Conservation (phyloP, 2,329 filamentous ascomycete genomes). For the Thielaviopsis cerberus region DNA sequence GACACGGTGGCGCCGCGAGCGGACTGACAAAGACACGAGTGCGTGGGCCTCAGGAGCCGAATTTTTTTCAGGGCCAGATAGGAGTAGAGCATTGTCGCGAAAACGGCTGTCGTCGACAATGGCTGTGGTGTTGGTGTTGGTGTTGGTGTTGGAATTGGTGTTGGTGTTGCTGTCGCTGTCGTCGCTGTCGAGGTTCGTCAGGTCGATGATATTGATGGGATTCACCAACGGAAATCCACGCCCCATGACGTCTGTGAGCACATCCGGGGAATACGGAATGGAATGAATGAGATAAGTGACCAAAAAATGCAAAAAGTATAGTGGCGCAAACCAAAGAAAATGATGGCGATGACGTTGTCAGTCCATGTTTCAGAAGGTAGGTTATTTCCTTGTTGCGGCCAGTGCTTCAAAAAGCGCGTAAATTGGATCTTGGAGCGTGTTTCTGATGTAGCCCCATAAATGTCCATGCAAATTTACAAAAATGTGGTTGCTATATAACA, state of each 20-base stretch:
- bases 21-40: neutral
- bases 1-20: neutral
- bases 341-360: neutral
- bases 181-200: constrained; percentile 2
- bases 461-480: no score
- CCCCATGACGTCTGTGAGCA: neutral
- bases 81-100: neutral
- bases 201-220: constrained; percentile 2
- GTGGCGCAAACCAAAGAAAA: neutral
- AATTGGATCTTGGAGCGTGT: no score
- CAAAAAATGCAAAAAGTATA: neutral
- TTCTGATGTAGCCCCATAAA: no score
- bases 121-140: neutral
- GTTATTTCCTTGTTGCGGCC: no score
- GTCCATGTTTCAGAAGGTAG: no score
- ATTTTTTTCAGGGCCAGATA: neutral
- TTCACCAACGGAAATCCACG: constrained; percentile 1
- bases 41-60: neutral
- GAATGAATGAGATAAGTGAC: neutral
- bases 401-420: no score
- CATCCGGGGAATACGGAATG: neutral
- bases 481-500: no score
- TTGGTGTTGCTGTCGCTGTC: neutral
- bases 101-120: neutral
- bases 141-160: no score